phyloP scores from a whole-genome alignment of 352 stramenopile genomes.

The Peronospora belbahrii region DNA sequence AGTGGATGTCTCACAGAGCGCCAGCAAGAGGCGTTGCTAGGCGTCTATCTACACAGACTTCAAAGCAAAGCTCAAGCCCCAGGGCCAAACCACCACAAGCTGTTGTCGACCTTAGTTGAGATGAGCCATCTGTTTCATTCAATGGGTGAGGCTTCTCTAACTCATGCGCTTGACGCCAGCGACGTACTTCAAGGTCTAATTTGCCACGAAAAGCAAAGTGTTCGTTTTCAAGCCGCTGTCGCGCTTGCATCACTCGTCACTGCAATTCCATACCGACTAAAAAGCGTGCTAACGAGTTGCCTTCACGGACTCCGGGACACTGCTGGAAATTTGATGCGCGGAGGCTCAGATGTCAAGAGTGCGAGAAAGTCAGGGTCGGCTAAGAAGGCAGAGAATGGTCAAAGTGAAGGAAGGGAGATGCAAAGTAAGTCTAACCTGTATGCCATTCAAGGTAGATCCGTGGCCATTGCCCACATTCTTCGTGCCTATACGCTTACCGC shows the following conservation, averaged over 20 bases:
- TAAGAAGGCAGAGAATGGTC: conserved; percentile 14
- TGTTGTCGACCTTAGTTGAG: conserved; percentile 50
- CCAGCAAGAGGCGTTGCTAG: conserved; percentile 54
- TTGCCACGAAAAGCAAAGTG: conserved; percentile 65
- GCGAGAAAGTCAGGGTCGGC: conserved; percentile 8
- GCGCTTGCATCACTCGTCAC: conserved; percentile 55
- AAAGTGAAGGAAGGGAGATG: conserved; percentile 30
- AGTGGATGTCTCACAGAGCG: conserved; percentile 54
- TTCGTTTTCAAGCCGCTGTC: conserved; percentile 61
- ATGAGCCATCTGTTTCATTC: conserved; percentile 62
- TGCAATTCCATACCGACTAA: conserved; percentile 55
- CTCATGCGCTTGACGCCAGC: conserved; percentile 33
- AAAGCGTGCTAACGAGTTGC: conserved; percentile 37
- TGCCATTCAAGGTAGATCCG: conserved; percentile 60
- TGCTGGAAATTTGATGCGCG: conserved; percentile 32
- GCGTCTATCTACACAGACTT: conserved; percentile 48
- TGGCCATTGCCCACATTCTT: conserved; percentile 60
- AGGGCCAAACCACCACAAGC: conserved; percentile 59
- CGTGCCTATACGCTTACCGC: conserved; percentile 37
- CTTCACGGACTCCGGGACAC: conserved; percentile 37
- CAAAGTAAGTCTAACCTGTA: conserved; percentile 68
- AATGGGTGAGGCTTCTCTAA: conserved; percentile 53
- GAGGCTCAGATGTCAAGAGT: conserved; percentile 22
- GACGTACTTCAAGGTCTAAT: conserved; percentile 36
- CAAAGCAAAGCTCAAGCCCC: conserved; percentile 30